Evolutionary conservation across 2,329 filamentous ascomycete genomes (phyloP).

Genomic region (Blumeriella jaapii): DNA sequence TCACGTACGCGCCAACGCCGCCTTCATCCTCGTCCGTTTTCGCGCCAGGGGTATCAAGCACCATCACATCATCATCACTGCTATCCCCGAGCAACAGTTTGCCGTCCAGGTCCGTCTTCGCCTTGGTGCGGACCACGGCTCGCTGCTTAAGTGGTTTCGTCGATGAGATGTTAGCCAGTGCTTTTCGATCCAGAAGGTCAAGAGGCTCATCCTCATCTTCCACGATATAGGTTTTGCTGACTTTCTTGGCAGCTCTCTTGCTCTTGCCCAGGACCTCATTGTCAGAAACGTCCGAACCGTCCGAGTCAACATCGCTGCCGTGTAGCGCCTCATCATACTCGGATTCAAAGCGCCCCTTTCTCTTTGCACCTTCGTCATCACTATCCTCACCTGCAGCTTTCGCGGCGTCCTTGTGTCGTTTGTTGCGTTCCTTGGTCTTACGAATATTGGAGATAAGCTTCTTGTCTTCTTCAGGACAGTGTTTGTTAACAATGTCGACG

Average conservation of each 20-base stretch:
- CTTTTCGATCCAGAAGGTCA: constrained; percentile 80
- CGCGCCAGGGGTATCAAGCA: constrained; percentile 43
- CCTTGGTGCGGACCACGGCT: constrained; percentile 39
- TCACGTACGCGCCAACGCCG: constrained; percentile 58
- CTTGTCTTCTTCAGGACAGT: constrained; percentile 74
- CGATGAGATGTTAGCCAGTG: constrained; percentile 84
- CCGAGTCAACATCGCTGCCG: constrained; percentile 38
- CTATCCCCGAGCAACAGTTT: constrained; percentile 65
- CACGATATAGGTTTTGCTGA: constrained; percentile 71
- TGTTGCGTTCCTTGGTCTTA: constrained; percentile 83
- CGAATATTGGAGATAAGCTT: constrained; percentile 92
- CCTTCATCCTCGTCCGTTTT: constrained; percentile 33
- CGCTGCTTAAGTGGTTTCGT: constrained; percentile 65
- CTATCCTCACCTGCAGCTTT: constrained; percentile 46
- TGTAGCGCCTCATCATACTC: constrained; percentile 96
- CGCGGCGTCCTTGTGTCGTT: constrained; percentile 71
- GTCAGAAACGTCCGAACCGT: constrained; percentile 51
- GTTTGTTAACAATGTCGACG: constrained; percentile 63
- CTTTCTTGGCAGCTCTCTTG: constrained; percentile 42
- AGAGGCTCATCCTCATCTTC: constrained; percentile 93
- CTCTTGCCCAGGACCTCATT: constrained; percentile 40
- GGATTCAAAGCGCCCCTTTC: constrained; percentile 65
- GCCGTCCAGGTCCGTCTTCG: constrained; percentile 63
- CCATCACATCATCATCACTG: constrained; percentile 45
- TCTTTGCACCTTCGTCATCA: constrained; percentile 40